Conservation (phyloP, 306 rosid species). For the Quercus engelmannii region DNA sequence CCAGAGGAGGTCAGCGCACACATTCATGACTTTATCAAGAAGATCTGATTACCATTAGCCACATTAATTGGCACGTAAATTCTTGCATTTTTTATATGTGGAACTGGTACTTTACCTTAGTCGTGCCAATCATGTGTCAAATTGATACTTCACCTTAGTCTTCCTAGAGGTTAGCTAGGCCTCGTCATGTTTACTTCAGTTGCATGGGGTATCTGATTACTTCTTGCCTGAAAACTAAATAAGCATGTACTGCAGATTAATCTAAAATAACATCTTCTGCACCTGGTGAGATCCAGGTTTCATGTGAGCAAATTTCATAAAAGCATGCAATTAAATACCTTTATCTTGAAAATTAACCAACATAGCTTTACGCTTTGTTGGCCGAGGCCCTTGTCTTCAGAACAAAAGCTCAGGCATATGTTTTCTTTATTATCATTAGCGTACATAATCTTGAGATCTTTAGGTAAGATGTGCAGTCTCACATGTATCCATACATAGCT, state of each 20-base stretch:
- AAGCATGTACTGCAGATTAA: neutral
- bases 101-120: neutral
- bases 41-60: slow-evolving; percentile 29
- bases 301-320: neutral
- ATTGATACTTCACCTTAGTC: neutral
- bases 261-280: neutral
- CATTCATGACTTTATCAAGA: slow-evolving; percentile 58
- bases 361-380: neutral
- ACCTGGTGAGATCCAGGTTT: no score
- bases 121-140: no score
- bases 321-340: neutral
- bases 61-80: no score
- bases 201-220: neutral
- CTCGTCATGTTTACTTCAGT: no score
- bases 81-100: neutral
- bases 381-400: neutral
- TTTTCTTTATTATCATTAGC: no score
- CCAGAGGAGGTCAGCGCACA: slow-evolving; percentile 48
- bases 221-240: neutral
- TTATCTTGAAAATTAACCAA: neutral
- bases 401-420: no score
- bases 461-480: no score
- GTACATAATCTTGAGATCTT: no score
- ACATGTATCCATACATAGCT: no score
- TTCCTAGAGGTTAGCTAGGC: neutral